A percentile compares a stretch with the other conserved stretches of the same genome.
These are phyloP conservation scores for Cadophora malorum DNA, from an alignment of 2,329 filamentous ascomycete species.

Conservation along the genomic window DNA sequence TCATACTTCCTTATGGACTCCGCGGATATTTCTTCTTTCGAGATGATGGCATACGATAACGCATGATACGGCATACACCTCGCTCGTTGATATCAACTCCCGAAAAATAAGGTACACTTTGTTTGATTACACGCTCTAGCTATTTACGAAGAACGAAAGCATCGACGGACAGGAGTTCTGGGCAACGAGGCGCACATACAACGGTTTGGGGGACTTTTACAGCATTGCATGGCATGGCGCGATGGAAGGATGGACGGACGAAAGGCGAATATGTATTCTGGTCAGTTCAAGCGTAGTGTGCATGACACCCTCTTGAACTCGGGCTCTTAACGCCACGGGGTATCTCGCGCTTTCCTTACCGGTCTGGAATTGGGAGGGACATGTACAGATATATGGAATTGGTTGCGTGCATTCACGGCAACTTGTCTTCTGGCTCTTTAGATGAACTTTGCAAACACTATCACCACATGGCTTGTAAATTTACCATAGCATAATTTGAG, in stretches of 20 bases:
- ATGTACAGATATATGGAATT: slow-evolving; percentile 8
- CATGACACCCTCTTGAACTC: background rate
- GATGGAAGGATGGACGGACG: background rate
- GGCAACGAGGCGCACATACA: background rate
- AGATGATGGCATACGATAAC: background rate
- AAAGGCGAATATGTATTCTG: background rate
- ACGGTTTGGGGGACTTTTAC: background rate
- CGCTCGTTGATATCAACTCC: background rate
- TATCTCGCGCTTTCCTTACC: background rate
- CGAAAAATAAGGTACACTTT: background rate
- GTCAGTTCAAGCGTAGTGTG: background rate
- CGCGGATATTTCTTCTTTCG: background rate
- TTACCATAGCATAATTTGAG: slow-evolving; percentile 9
- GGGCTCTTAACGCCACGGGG: background rate
- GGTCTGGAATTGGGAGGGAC: background rate
- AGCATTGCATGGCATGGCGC: background rate
- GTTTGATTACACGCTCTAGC: background rate
- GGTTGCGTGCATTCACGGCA: background rate
- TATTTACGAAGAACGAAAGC: background rate
- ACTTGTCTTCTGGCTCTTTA: background rate
- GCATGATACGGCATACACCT: background rate
- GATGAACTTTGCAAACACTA: slow-evolving; percentile 9
- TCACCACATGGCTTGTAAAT: background rate
- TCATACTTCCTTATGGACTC: background rate
- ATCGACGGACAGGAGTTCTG: background rate